phyloP scores from a whole-genome alignment of 176 grass and related monocot species.

The Saccharum spontaneum region DNA sequence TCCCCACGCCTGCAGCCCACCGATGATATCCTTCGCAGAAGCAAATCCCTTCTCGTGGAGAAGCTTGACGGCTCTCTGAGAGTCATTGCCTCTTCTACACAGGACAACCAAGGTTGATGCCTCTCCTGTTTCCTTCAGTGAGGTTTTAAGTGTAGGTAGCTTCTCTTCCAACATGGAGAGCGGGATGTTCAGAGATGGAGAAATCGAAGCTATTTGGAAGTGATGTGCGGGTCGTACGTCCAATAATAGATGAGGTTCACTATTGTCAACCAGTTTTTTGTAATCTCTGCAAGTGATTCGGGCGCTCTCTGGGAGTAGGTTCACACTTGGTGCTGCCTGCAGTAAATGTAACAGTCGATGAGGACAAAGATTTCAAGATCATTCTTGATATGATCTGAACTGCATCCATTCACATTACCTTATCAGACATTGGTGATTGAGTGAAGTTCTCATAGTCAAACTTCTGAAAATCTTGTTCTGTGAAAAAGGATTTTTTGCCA shows the following conservation, averaged over 20 bases:
- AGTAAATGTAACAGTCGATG: conserved; percentile 17
- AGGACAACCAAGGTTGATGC: conserved; percentile 45
- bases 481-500: conserved; percentile 67
- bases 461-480: conserved; percentile 54
- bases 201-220: conserved; percentile 74
- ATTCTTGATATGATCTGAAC: not conserved
- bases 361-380: not conserved
- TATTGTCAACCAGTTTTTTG: conserved; percentile 50
- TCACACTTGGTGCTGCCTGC: conserved; percentile 51
- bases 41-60: conserved; percentile 65
- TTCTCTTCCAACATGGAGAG: conserved; percentile 59
- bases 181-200: conserved; percentile 70
- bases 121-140: conserved; percentile 25
- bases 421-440: conserved; percentile 86
- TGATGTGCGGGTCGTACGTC: conserved; percentile 79
- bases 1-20: conserved; percentile 76
- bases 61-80: conserved; percentile 65
- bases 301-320: conserved; percentile 52
- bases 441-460: conserved; percentile 92
- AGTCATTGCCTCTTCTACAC: conserved; percentile 86
- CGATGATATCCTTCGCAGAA: conserved; percentile 67
- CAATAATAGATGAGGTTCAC: conserved; percentile 57
- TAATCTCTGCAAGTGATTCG: conserved; percentile 68
- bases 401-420: conserved; percentile 40
- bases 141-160: conserved; percentile 49